Evolutionary conservation across 2,329 filamentous ascomycete species (phyloP), one percentile per base, ranked within the genome.

Genomic region (Sporothrix phasma): DNA sequence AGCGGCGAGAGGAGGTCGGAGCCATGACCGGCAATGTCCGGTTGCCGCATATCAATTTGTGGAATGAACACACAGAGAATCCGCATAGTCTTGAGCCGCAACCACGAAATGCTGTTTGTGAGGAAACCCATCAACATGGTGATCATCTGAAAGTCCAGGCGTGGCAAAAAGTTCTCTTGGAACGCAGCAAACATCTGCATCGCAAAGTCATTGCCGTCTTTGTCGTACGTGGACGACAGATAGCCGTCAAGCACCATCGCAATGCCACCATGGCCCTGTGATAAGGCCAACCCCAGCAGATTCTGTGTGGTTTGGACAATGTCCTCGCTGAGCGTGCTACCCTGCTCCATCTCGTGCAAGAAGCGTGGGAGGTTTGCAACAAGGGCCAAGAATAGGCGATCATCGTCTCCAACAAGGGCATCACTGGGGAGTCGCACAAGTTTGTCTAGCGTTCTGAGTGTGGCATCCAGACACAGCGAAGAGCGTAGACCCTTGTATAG

Each of bases 1-100:
- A 99, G 81, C 0, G 94, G 95, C 1, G 94, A 97, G 64, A 99
- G 96, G 56, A 99, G 82, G 75, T 99, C 95, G 0, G 93, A 92
- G 0, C 94, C 93, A 73, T 97, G 92, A 7, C 86, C 88, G 4
- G 92, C 89, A 67, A 99, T 90, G 68, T 96, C 92, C 0, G 89
- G 86, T 70, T 92, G 92, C 63, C 88, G 87, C 89, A 97, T 96
- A 72, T 99, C 92, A 37, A 97, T 89, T 62, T 93, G 88, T 0
- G 92, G 90, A 54, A 99, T 89, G 65, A 96, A 79, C 22, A 89
- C 83, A 71, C 89, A 89, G 0, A 99, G 83, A 13, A 97, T 86
- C 66, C 90, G 88, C 89, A 99, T 96, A 0, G 90, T 92, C 77
- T 94, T 93, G 49, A 92, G 80, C 73, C 96, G 95, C 74, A 97